Percentiles rank a stretch among this genome's conserved stretches.
phyloP scores from a whole-genome alignment of 305 asterid genomes.

The Fraxinus dipetala region DNA sequence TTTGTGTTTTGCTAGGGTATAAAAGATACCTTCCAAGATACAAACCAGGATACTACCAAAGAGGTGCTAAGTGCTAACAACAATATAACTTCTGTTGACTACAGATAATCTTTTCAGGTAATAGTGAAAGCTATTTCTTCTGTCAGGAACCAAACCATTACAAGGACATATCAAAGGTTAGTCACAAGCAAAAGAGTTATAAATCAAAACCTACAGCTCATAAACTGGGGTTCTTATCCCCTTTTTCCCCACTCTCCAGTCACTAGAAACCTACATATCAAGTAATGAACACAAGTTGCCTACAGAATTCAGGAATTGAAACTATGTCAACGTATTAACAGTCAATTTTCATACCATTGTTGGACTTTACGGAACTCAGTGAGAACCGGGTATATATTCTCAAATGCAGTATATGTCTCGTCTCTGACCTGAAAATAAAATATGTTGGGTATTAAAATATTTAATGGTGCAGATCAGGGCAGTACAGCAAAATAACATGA shows the following conservation, averaged over 20 bases:
- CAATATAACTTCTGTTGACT: not conserved
- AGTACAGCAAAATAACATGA: not conserved
- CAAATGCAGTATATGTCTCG: constrained; percentile 62
- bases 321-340: not conserved
- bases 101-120: not conserved
- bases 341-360: constrained; percentile 44
- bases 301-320: not conserved
- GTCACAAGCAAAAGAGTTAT: not conserved
- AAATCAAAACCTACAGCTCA: not conserved
- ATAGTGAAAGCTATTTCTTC: not conserved
- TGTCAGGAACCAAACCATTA: not conserved
- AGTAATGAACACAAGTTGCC: not conserved
- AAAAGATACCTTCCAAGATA: not conserved
- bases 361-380: constrained; percentile 62
- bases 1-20: not conserved
- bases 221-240: not conserved
- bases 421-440: constrained; percentile 52
- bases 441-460: not conserved
- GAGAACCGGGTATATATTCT: constrained; percentile 65
- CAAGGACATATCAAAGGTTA: not conserved
- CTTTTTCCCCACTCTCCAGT: not conserved
- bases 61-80: not conserved
- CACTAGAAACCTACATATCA: not conserved
- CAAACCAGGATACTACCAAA: not conserved
- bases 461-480: not conserved